A percentile compares a stretch with the other conserved stretches of the same genome.
phyloP scores from a whole-genome alignment of 805 yeast genomes.

The Ascoidea asiatica region DNA sequence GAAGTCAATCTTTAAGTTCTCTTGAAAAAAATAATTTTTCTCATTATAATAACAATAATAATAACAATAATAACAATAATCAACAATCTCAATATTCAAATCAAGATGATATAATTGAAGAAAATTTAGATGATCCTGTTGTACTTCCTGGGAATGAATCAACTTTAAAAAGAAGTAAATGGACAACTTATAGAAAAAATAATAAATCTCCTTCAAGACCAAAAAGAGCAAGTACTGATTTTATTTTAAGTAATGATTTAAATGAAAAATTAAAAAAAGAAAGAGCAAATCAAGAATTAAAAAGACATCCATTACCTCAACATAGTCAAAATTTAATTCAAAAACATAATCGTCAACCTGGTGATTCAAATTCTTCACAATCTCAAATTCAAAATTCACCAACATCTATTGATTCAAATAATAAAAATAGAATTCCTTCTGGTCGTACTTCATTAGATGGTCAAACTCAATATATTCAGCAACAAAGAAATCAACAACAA shows the following conservation, averaged over 20 bases:
- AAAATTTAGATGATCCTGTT: neutral
- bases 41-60: neutral
- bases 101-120: neutral
- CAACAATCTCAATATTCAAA: neutral
- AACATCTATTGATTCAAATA: neutral
- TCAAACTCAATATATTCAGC: conserved; percentile 16
- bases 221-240: neutral
- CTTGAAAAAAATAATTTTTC: neutral
- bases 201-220: conserved; percentile 8
- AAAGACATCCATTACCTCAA: conserved; percentile 9
- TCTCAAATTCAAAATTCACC: conserved; percentile 1
- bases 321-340: conserved; percentile 1
- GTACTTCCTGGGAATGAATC: conserved; percentile 10
- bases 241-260: neutral
- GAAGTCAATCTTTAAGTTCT: neutral
- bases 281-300: conserved; percentile 5
- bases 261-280: neutral
- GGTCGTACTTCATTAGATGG: conserved; percentile 6
- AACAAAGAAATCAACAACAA: conserved; percentile 12
- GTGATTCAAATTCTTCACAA: neutral
- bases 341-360: neutral
- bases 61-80: neutral
- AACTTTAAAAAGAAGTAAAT: conserved; percentile 29
- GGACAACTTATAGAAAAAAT: conserved; percentile 36
- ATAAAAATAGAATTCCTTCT: conserved; percentile 4